Base-by-base conservation (phyloP, 2,329 filamentous ascomycete species). In the Cordyceps cateniannulata region DNA sequence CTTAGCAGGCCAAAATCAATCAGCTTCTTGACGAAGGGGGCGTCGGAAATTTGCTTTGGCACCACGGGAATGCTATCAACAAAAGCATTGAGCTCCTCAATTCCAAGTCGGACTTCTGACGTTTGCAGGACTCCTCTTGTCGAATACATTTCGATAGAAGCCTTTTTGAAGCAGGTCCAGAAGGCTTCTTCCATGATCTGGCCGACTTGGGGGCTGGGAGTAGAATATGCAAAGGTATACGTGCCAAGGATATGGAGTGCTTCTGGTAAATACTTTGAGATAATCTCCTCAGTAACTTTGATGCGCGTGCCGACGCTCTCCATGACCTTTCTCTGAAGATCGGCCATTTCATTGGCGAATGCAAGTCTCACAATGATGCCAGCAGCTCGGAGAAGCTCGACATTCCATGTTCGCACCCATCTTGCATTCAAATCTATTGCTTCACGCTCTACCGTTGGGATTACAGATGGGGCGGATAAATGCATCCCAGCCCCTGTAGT, bases 341-440 rank as follows among this genome's bases (percentile, higher is more conserved):
- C 86, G 4, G 79, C 77, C 91, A 98, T 96, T 71, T 97, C 93
- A 64, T 90, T 88, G 10, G 86, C 81, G 76, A 96, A 99, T 1
- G 92, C 90, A 64, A 99, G 84, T 54, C 95, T 86, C 63, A 91
- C 90, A 65, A 96, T 87, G 65, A 99, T 92, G 45, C 95, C 95
- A 20, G 93, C 91, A 32, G 93, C 90, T 48, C 93, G 85, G 44
- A 99, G 80, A 80, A 99, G 90, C 71, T 98, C 95, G 24, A 91
- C 81, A 68, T 99, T 99, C 96, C 95, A 99, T 18, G 87, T 91
- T 64, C 92, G 88, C 18, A 99, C 93, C 80, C 92, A 96, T 60
- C 93, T 86, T 18, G 95, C 96, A 71, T 99, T 98, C 64, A 99
- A 80, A 73, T 99, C 95, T 62, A 99, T 96, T 59, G 91, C 95